Base-by-base conservation (phyloP, 768 basidiomycete genomes). In the Rhodotorula graminis region DNA sequence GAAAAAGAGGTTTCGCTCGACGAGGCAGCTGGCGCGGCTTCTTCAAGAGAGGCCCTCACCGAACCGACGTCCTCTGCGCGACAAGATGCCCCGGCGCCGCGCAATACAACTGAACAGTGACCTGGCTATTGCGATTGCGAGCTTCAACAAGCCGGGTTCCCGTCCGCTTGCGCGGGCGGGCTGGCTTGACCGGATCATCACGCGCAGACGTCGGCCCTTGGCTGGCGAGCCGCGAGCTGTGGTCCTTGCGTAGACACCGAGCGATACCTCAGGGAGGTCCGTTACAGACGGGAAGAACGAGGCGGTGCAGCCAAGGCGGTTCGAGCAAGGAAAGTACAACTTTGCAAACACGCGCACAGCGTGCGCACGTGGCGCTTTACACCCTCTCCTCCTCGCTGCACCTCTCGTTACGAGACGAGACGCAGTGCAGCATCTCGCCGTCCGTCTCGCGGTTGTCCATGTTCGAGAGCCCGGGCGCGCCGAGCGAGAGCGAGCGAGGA, bases 11-110 rank as follows among this genome's bases (percentile, higher is more conserved):
- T 72, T 68, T 64, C 66, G 33, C 57, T 4, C 65, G 71, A 61
- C 62, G 71, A 64, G 71, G 71, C 62, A 68, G 64, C 50, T 15
- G 40, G 60, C 37, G 62, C 49, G 27, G 66, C 71, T 58, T 40
- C 66, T 67, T 72, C 52, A 58, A 64, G 71, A 64, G 66, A 67
- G 49, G 7, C 66, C 37, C 71, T 64, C 71, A 49, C 71, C 71
- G 64, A 50, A 3, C 12, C 40, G 31, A 40, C 42, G 66, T 72
- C 65, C 71, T 72, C 71, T 72, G 61, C 57, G 19, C 71, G 65
- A 72, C 71, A 72, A 72, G 71, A 72, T 53, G 71, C 58, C 61
- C 58, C 16, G 50, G 52, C 33, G 14, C 40, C n/a, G 44, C 37
- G 29, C 61, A 64, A 11, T 31, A 18, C 31, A 19, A 10, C 55